Conservation (phyloP, 2,329 filamentous ascomycete species). For the Zelopaecilomyces penicillatus region DNA sequence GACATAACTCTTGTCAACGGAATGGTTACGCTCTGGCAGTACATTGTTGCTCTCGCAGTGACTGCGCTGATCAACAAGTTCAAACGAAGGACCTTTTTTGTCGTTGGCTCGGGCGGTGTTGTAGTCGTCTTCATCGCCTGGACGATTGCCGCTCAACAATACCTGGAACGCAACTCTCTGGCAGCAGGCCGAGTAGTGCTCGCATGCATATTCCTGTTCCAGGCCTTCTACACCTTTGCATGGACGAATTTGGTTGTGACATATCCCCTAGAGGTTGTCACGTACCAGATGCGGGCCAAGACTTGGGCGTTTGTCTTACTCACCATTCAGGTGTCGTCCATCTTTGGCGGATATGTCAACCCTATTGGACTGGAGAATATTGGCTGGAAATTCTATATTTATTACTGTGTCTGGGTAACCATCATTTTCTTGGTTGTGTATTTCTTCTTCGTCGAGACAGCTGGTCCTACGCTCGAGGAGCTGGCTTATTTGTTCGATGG, state of each 20-base stretch:
- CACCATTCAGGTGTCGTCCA: slow-evolving; percentile 27
- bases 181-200: slow-evolving; percentile 27
- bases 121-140: slow-evolving; percentile 31
- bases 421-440: slow-evolving; percentile 29
- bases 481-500: slow-evolving; percentile 26
- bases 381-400: slow-evolving; percentile 34
- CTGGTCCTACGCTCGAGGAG: slow-evolving; percentile 28
- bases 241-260: slow-evolving; percentile 36
- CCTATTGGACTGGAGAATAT: slow-evolving; percentile 29
- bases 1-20: slow-evolving; percentile 34
- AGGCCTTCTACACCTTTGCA: slow-evolving; percentile 32
- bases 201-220: slow-evolving; percentile 34
- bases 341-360: slow-evolving; percentile 32
- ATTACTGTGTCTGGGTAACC: slow-evolving; percentile 31
- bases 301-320: slow-evolving; percentile 31
- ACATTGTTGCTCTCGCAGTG: slow-evolving; percentile 30
- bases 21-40: slow-evolving; percentile 34
- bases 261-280: slow-evolving; percentile 34
- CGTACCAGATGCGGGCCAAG: slow-evolving; percentile 34
- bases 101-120: slow-evolving; percentile 29
- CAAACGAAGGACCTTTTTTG: slow-evolving; percentile 30
- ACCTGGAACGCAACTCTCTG: slow-evolving; percentile 23
- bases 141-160: slow-evolving; percentile 31
- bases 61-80: slow-evolving; percentile 28
- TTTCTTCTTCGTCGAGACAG: slow-evolving; percentile 32